Conservation (phyloP, 495 filamentous ascomycete species). For the Podospora fimiseda region DNA sequence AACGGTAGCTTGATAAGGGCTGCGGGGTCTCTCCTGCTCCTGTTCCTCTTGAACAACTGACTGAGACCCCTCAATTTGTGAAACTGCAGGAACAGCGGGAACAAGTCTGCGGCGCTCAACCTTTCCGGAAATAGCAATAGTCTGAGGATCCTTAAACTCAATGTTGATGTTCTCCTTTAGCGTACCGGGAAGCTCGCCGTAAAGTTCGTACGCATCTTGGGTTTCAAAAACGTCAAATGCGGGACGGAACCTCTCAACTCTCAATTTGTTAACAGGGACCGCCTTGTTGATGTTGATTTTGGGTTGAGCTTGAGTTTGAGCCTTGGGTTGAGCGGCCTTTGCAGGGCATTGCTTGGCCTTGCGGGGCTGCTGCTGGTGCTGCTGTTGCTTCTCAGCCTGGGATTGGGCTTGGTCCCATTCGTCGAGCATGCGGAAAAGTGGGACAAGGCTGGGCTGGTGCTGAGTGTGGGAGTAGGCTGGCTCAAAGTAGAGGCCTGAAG, state of each 20-base stretch:
- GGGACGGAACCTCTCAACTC: too few relatives aligned
- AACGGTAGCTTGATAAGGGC: slow-evolving; percentile 29
- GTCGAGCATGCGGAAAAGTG: slow-evolving; percentile 71
- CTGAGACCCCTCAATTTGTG: slow-evolving; percentile 19
- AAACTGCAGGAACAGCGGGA: neutral
- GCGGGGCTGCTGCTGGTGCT: slow-evolving; percentile 31
- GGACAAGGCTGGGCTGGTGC: slow-evolving; percentile 48
- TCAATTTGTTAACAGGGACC: too few relatives aligned
- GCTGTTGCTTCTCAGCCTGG: neutral
- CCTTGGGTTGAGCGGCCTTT: slow-evolving; percentile 15
- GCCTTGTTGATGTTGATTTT: too few relatives aligned
- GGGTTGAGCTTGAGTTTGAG: slow-evolving; percentile 25
- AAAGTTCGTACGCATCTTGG: slow-evolving; percentile 63
- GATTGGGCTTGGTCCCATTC: slow-evolving; percentile 49
- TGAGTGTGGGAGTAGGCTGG: slow-evolving; percentile 19
- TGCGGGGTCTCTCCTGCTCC: slow-evolving; percentile 28
- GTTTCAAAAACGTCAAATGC: slow-evolving; percentile 78
- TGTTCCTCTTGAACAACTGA: slow-evolving; percentile 32
- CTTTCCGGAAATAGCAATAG: slow-evolving; percentile 65
- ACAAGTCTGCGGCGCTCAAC: slow-evolving; percentile 43
- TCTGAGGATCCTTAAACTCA: slow-evolving; percentile 77
- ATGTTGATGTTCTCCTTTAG: slow-evolving; percentile 71
- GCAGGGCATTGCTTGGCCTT: slow-evolving; percentile 17
- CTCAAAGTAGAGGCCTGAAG: slow-evolving; percentile 63
- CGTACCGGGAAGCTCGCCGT: slow-evolving; percentile 83